A percentile compares a stretch with the other conserved stretches of the same genome.
phyloP scores from a whole-genome alignment of 1,139 yeast species.

The Yamadazyma diddensiae region DNA sequence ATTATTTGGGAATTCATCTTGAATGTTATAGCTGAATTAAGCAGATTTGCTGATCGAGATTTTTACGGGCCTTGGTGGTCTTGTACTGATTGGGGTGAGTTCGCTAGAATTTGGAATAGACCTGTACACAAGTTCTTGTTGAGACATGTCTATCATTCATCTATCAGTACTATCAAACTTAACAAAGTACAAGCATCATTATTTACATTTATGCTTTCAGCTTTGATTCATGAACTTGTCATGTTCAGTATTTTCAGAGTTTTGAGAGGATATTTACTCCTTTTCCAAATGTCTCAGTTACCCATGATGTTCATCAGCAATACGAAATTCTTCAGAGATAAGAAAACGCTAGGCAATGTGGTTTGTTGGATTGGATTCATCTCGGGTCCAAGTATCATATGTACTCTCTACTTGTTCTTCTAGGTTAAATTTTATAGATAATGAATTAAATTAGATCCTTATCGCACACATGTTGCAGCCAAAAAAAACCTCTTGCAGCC shows the following conservation, averaged over 20 bases:
- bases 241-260: constrained; percentile 86
- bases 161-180: constrained; percentile 72
- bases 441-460: neutral
- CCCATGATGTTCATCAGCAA: constrained; percentile 59
- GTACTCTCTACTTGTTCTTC: constrained; percentile 79
- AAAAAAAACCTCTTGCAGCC: constrained; percentile 1
- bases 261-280: constrained; percentile 73
- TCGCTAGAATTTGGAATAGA: constrained; percentile 89
- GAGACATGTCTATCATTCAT: constrained; percentile 91
- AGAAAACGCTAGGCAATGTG: constrained; percentile 68
- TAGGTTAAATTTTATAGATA: constrained; percentile 19
- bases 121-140: constrained; percentile 91
- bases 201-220: constrained; percentile 77
- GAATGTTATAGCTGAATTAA: constrained; percentile 84
- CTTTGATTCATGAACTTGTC: constrained; percentile 84
- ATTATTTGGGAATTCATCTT: constrained; percentile 93
- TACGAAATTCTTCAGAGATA: constrained; percentile 49
- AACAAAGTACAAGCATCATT: constrained; percentile 69
- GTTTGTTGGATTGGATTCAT: constrained; percentile 92
- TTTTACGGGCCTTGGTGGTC: constrained; percentile 99
- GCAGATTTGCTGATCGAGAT: constrained; percentile 82
- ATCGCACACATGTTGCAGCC: neutral
- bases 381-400: constrained; percentile 85
- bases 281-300: constrained; percentile 81
- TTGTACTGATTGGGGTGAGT: constrained; percentile 89